phyloP scores from a whole-genome alignment of 2,329 filamentous ascomycete genomes.

The Diaporthe vaccinii region DNA sequence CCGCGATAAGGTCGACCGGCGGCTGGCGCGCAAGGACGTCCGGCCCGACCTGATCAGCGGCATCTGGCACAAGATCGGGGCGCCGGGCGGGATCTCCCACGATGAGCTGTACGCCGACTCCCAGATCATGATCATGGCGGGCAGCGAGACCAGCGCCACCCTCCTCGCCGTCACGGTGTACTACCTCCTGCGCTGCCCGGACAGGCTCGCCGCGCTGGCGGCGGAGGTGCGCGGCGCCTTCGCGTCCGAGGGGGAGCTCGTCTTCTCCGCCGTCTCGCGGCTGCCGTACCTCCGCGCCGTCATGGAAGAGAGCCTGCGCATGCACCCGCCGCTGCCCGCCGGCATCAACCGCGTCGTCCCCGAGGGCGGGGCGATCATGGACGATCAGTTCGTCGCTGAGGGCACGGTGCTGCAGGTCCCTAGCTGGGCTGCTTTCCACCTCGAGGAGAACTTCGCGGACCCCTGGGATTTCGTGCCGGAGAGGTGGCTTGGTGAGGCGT shows the following conservation, averaged over 20 bases:
- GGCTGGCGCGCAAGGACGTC: conserved; percentile 35
- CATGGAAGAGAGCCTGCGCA: conserved; percentile 41
- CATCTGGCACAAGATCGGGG: conserved; percentile 34
- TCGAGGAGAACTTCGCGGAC: conserved; percentile 46
- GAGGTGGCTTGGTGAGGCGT: conserved; percentile 48
- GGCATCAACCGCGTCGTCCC: conserved; percentile 41
- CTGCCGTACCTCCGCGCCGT: conserved; percentile 40
- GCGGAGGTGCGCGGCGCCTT: conserved; percentile 37
- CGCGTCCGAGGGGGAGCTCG: neutral
- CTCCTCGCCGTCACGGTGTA: conserved; percentile 41
- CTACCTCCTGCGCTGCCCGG: conserved; percentile 40
- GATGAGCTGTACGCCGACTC: conserved; percentile 42
- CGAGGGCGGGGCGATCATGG: conserved; percentile 43
- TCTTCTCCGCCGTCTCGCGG: conserved; percentile 37
- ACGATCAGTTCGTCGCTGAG: conserved; percentile 43
- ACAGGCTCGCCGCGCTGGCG: conserved; percentile 26
- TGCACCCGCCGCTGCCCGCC: conserved; percentile 42
- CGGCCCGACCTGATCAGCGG: conserved; percentile 39
- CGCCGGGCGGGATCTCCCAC: conserved; percentile 31
- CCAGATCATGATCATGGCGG: conserved; percentile 41
- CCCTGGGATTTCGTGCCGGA: conserved; percentile 49
- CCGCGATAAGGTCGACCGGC: conserved; percentile 41
- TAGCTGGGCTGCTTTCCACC: conserved; percentile 46
- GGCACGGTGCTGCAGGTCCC: conserved; percentile 54
- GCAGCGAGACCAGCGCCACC: conserved; percentile 42